Conservation (phyloP, 345 rosid genomes). For the Eucalyptus cloeziana region DNA sequence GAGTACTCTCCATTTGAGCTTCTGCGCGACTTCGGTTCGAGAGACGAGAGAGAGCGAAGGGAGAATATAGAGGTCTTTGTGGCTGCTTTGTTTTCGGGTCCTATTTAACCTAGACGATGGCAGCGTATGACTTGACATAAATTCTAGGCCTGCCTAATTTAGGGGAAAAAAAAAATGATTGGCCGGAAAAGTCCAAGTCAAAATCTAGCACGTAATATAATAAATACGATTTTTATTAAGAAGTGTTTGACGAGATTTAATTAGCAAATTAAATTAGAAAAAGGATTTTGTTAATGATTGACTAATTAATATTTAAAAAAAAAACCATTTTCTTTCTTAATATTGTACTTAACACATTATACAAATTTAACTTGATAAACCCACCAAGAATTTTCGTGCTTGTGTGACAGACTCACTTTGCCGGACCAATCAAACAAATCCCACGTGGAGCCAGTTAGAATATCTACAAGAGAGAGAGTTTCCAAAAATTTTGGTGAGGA, state of each 20-base stretch:
- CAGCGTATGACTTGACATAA: not conserved
- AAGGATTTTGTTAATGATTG: not conserved
- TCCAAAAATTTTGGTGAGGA: too few relatives aligned
- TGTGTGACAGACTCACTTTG: not conserved
- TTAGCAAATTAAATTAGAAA: not conserved
- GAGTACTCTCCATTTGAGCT: conserved; percentile 41
- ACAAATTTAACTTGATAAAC: not conserved
- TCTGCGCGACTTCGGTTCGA: not conserved
- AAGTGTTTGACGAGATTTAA: not conserved
- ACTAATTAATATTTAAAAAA: not conserved
- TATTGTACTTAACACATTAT: not conserved
- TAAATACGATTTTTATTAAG: not conserved
- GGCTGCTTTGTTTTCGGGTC: not conserved
- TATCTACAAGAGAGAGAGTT: too few relatives aligned
- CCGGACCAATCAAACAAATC: not conserved
- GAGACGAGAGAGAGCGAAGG: not conserved
- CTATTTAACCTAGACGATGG: not conserved
- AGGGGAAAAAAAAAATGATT: not conserved
- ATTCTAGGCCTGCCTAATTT: not conserved
- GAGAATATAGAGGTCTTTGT: not conserved
- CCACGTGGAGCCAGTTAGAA: not conserved
- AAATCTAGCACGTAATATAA: not conserved
- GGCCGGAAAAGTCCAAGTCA: not conserved
- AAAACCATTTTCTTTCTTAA: not conserved
- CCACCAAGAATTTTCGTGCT: too few relatives aligned